Evolutionary conservation across 2,329 filamentous ascomycete genomes (phyloP), one percentile per base, ranked within the genome.

Genomic region (Dendrostoma leiphaemia): DNA sequence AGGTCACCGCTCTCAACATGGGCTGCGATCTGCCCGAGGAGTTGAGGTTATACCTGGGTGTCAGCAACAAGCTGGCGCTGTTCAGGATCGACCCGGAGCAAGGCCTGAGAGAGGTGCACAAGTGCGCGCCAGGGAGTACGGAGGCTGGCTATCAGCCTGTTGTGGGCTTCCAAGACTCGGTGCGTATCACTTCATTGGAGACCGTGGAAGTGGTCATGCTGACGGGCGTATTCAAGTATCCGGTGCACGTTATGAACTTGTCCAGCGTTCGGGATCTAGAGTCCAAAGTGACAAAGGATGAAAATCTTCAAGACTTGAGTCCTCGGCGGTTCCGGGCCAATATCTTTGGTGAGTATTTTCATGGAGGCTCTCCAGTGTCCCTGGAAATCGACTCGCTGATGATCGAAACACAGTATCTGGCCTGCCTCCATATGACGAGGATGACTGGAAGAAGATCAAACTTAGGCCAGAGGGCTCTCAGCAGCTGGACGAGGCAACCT

Each of bases 321-420:
- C 80, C 81, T 8, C 71, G 80, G 15, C 79, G 86, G 12, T 91
- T 90, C 69, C 80, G 88, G 23, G 81, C 88, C 34, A 91, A 92
- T 62, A 83, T 92, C 31, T 84, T 90, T 60, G 70, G 82, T 85
- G 68, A 67, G 73, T 60, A 35, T 46, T 21, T 13, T 23, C 17
- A 46, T n/a, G 6, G 17, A 24, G 26, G n/a, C n/a, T n/a, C n/a
- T n/a, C n/a, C n/a, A n/a, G n/a, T n/a, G n/a, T n/a, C n/a, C n/a
- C n/a, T n/a, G n/a, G 15, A 31, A 13, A 21, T 23, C 41, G 17
- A 46, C 34, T 26, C n/a, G 10, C 9, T 17, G 21, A 1, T 50
- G 32, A 43, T 29, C 35, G 32, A 31, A 8, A 41, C 12, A 26
- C 21, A 83, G 80, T 89, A 47, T 81, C 83, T 4, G 86, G 86